Evolutionary conservation across 1,284 basidiomycete species (phyloP), one percentile per base, ranked within the genome.

Genomic region (Coniophora puteana): DNA sequence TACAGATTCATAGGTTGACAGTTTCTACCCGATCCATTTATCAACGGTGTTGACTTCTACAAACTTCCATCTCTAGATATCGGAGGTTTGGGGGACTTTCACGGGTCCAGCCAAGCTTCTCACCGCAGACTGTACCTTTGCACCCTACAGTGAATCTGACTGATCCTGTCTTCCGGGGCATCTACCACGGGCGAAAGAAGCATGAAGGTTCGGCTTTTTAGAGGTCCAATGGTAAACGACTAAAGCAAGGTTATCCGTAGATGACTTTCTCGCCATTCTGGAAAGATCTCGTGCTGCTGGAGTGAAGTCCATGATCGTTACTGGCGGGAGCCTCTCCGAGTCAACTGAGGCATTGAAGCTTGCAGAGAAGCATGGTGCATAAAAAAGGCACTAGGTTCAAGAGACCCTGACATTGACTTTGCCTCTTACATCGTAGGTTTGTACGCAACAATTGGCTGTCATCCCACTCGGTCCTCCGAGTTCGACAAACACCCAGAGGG

Each of bases 381-480:
- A 51, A 14, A 22, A 3, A 16, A 25, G 24, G 8, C 16, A 22
- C 18, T 41, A 36, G 23, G 16, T 33, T 14, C 6, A 25, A 8
- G 23, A 17, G 28, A 31, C 20, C 5, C 4, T 22, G 11, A 20
- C 16, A 25, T 8, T 37, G 20, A 18, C 24, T 41, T 27, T 34
- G 31, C 20, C 17, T 36, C 40, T 23, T 27, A 13, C 37, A 14
- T 13, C 8, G n/a, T 21, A 84, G 84, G 71, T 6, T 62, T 91
- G 14, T 89, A 83, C 56, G 78, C 81, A 7, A 94, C 91, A 0
- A 79, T 85, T 1, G 92, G 92, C 14, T 88, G 87, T 50, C 92
- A 95, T 62, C 92, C 92, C 0, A 93, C 90, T 6, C 82, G 88
- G n/a, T 80, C 86, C 0, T 62, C 55, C 4, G 86, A 93, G 57